phyloP scores from a whole-genome alignment of 176 grass and related monocot genomes.

The Oryza meyeriana region DNA sequence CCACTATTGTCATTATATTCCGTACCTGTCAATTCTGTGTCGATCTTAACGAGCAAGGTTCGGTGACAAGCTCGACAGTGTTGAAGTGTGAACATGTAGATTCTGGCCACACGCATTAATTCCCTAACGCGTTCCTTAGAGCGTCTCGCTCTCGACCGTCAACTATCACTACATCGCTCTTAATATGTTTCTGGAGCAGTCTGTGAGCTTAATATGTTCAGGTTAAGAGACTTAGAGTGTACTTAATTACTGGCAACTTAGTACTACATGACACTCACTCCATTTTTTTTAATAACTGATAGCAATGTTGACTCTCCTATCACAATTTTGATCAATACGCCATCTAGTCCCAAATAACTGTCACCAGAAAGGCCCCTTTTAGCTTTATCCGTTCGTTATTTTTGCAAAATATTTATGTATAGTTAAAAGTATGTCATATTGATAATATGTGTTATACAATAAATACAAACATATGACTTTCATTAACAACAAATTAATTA shows the following conservation, averaged over 20 bases:
- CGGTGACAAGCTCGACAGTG: background rate
- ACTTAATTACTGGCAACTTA: background rate
- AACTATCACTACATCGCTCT: background rate
- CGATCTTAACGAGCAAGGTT: background rate
- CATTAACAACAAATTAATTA: too few relatives aligned
- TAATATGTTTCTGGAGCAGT: background rate
- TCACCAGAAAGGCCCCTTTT: too few relatives aligned
- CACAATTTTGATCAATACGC: background rate
- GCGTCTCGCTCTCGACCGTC: background rate
- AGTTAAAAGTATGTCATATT: too few relatives aligned
- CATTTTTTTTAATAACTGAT: background rate
- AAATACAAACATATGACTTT: too few relatives aligned
- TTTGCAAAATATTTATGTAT: too few relatives aligned
- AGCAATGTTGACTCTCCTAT: background rate
- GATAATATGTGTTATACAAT: too few relatives aligned
- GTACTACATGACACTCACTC: too few relatives aligned
- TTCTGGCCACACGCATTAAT: conserved; percentile 18
- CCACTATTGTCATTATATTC: background rate
- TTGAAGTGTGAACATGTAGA: conserved; percentile 20
- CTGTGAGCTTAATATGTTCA: background rate
- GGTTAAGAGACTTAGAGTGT: too few relatives aligned
- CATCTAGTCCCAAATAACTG: too few relatives aligned
- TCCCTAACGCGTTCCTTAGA: background rate
- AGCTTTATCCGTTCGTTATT: too few relatives aligned
- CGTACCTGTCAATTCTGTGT: conserved; percentile 16